Percentiles rank a stretch among this genome's conserved stretches.
Evolutionary conservation across 805 yeast genomes (phyloP).

Genomic region (Suhomyces vadensis): DNA sequence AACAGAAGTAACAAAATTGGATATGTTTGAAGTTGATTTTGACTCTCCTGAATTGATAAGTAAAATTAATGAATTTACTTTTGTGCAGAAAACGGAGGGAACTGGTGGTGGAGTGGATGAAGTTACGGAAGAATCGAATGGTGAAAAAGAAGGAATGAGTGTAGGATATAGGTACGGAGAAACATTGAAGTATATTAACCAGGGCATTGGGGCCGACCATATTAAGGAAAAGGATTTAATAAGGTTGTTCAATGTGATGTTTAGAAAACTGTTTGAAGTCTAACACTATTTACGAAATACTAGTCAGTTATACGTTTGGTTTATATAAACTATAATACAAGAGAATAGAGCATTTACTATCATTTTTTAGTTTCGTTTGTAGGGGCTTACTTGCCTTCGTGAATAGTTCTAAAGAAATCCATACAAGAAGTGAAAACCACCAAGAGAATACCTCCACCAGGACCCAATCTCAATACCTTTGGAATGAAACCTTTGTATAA

Average conservation of each 20-base stretch:
- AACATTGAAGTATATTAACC: slow-evolving; percentile 8
- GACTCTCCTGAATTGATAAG: slow-evolving; percentile 23
- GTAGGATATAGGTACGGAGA: not conserved
- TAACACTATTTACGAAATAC: not conserved
- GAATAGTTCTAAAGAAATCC: slow-evolving; percentile 82
- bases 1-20: slow-evolving; percentile 16
- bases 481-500: slow-evolving; percentile 96
- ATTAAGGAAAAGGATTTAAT: slow-evolving; percentile 4
- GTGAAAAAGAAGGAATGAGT: not conserved
- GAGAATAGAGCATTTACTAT: not conserved
- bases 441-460: slow-evolving; percentile 97
- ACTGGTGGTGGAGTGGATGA: not conserved
- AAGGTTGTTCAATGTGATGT: slow-evolving; percentile 6
- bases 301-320: not conserved
- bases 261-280: not conserved
- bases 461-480: slow-evolving; percentile 94
- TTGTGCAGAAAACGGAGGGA: not conserved
- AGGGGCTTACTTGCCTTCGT: slow-evolving; percentile 20
- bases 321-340: not conserved
- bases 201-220: not conserved
- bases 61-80: slow-evolving; percentile 6
- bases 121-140: not conserved
- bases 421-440: slow-evolving; percentile 95
- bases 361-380: not conserved
- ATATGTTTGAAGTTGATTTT: slow-evolving; percentile 25